Evolutionary conservation across 169 alveolate genomes (phyloP).

Genomic region (Eimeria tenella): DNA sequence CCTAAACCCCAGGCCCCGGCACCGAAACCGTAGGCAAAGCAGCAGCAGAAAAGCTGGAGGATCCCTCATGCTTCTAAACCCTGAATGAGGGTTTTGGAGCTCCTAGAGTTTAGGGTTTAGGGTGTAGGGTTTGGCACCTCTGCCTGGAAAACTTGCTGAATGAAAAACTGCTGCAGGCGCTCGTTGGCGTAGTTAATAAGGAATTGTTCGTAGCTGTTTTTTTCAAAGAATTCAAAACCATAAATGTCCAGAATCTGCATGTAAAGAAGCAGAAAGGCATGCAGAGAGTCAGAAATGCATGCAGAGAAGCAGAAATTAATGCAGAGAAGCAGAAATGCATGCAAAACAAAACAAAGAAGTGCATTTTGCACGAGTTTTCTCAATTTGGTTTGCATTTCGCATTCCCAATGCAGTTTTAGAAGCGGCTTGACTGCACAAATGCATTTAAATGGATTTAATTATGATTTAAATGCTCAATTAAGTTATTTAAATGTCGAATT

Average conservation of each 20-base stretch:
- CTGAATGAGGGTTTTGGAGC: not conserved
- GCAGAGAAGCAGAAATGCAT: slow-evolving; percentile 20
- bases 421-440: no score
- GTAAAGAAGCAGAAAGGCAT: not conserved
- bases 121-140: slow-evolving; percentile 7
- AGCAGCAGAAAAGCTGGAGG: not conserved
- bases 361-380: not conserved
- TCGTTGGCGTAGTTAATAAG: slow-evolving; percentile 88
- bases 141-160: not conserved
- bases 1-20: no score
- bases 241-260: slow-evolving; percentile 88
- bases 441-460: no score
- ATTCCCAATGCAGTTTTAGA: no score
- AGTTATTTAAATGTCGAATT: not conserved
- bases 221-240: slow-evolving; percentile 92
- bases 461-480: not conserved
- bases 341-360: not conserved
- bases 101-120: slow-evolving; percentile 4
- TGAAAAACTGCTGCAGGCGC: slow-evolving; percentile 5
- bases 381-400: not conserved
- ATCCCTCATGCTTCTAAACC: not conserved
- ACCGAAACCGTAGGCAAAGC: no score
- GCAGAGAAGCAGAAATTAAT: slow-evolving; percentile 41
- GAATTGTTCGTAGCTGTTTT: slow-evolving; percentile 91
- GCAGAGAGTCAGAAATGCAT: not conserved